Conservation (phyloP, 192 early-diverging fungal species). For the Mortierella alpina region DNA sequence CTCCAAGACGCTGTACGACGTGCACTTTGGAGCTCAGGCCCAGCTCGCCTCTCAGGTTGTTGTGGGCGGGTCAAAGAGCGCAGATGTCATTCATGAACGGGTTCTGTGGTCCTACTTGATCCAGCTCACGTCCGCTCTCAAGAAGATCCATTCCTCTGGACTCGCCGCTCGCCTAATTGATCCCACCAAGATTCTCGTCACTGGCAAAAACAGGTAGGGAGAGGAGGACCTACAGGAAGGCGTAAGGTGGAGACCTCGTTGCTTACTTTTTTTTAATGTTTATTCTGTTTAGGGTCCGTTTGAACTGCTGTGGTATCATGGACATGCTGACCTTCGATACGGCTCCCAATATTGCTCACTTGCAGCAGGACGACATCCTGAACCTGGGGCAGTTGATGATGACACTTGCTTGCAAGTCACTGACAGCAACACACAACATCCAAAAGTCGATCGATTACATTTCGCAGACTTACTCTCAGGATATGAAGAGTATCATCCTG, state of each 20-base stretch:
- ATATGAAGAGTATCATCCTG: conserved; percentile 86
- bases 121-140: conserved; percentile 82
- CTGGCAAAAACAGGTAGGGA: conserved; percentile 82
- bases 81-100: conserved; percentile 70
- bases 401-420: conserved; percentile 79
- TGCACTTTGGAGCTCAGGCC: conserved; percentile 72
- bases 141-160: conserved; percentile 83
- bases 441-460: conserved; percentile 83
- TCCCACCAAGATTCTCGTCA: conserved; percentile 85
- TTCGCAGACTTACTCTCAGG: conserved; percentile 76
- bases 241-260: neutral
- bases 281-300: conserved; percentile 60
- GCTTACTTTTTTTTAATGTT: neutral
- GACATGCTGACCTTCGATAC: conserved; percentile 82
- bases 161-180: conserved; percentile 85
- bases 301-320: conserved; percentile 79
- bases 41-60: conserved; percentile 55
- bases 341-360: conserved; percentile 67
- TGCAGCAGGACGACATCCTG: conserved; percentile 86
- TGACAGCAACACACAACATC: conserved; percentile 75
- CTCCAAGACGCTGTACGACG: conserved; percentile 73
- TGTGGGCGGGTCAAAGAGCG: conserved; percentile 41
- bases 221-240: neutral
- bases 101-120: conserved; percentile 85
- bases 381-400: conserved; percentile 85